A percentile compares a stretch with the other conserved stretches of the same genome.
Evolutionary conservation across 2,329 filamentous ascomycete species (phyloP).

Genomic region (Venturia aucupariae): DNA sequence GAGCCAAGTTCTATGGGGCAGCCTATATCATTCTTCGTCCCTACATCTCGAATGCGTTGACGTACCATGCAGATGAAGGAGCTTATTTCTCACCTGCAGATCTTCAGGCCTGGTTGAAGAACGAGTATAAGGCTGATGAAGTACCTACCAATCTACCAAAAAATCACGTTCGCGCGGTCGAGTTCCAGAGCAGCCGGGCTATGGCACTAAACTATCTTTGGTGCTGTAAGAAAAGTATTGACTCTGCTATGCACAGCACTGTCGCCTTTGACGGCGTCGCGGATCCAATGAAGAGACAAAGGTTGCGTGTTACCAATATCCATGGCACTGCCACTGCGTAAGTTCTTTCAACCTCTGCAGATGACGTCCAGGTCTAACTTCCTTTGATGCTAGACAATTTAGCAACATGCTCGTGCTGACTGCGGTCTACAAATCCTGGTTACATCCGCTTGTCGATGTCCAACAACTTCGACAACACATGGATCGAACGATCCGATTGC

Average conservation of each 20-base stretch:
- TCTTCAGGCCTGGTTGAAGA: neutral
- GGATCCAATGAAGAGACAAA: slow-evolving; percentile 48
- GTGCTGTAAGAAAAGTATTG: slow-evolving; percentile 43
- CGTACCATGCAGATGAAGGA: neutral
- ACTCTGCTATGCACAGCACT: slow-evolving; percentile 75
- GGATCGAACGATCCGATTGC: slow-evolving; percentile 64
- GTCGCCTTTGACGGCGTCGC: slow-evolving; percentile 66
- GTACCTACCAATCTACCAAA: slow-evolving; percentile 3
- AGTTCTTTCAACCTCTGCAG: slow-evolving; percentile 33
- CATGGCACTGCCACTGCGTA: slow-evolving; percentile 95
- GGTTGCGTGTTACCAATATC: slow-evolving; percentile 86
- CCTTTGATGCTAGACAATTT: slow-evolving; percentile 62
- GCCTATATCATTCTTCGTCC: slow-evolving; percentile 82
- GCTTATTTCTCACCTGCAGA: neutral
- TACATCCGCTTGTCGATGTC: slow-evolving; percentile 49
- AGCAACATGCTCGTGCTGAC: slow-evolving; percentile 89
- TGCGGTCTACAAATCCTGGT: slow-evolving; percentile 61
- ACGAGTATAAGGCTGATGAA: neutral
- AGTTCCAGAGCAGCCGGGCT: slow-evolving; percentile 22
- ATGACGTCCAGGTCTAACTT: neutral
- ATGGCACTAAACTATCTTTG: slow-evolving; percentile 7
- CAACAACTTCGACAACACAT: slow-evolving; percentile 53
- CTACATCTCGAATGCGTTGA: slow-evolving; percentile 47
- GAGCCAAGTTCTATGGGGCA: slow-evolving; percentile 92
- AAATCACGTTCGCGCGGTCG: slow-evolving; percentile 19